A percentile compares a stretch with the other conserved stretches of the same genome.
Conservation (phyloP, 2,329 filamentous ascomycete genomes). For the Alternaria conjuncta region DNA sequence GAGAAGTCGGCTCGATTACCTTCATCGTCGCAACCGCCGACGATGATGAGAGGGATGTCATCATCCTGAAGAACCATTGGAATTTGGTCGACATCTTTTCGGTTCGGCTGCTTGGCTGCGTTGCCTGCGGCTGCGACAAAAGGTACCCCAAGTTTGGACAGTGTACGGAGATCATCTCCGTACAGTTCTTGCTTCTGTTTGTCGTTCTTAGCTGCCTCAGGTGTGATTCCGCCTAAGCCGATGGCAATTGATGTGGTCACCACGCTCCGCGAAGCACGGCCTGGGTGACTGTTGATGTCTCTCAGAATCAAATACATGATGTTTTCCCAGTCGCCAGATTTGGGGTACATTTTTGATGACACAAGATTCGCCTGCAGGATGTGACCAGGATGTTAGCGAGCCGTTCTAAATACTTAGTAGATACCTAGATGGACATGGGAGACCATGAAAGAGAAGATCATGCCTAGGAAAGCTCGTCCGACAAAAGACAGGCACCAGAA, state of each 20-base stretch:
- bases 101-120: accelerated
- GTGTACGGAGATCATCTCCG: neutral
- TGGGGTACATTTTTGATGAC: no score
- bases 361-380: no score
- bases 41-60: neutral
- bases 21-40: accelerated
- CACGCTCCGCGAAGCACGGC: accelerated
- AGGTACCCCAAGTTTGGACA: neutral
- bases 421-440: no score
- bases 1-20: neutral
- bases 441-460: no score
- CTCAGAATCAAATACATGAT: accelerated
- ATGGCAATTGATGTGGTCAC: neutral
- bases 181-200: accelerated
- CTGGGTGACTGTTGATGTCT: neutral
- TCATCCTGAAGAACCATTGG: neutral
- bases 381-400: no score
- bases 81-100: neutral
- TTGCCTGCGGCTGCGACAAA: neutral
- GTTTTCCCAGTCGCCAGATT: neutral
- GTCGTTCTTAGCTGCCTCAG: neutral
- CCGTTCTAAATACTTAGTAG: no score
- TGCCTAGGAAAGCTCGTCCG: no score
- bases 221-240: neutral
- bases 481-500: no score